Evolutionary conservation across 2,329 filamentous ascomycete genomes (phyloP).

Genomic region (Fusarium napiforme): DNA sequence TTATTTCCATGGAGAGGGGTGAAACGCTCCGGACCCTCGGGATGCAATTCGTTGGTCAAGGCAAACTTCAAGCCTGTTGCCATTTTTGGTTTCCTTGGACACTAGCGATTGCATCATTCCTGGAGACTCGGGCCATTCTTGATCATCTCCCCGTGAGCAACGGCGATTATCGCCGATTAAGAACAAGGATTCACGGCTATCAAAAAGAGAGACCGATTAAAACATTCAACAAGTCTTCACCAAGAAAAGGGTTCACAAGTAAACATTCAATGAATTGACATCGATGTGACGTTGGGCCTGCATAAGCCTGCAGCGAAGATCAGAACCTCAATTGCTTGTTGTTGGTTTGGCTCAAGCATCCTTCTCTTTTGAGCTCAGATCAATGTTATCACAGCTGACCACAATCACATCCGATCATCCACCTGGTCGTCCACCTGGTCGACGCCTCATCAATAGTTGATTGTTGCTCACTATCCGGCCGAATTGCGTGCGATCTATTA

Average conservation of each 20-base stretch:
- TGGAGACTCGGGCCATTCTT: background rate
- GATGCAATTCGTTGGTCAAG: background rate
- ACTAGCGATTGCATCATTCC: constrained; percentile 15
- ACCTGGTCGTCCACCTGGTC: background rate
- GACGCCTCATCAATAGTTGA: constrained; percentile 5
- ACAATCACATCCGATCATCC: background rate
- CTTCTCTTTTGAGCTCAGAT: background rate
- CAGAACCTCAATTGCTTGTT: background rate
- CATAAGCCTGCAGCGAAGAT: constrained; percentile 3
- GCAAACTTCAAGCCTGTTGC: background rate
- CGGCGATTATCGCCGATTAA: background rate
- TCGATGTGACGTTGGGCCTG: background rate
- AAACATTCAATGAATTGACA: background rate
- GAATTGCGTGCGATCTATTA: constrained; percentile 26
- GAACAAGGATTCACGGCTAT: background rate
- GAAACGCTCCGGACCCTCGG: constrained; percentile 16
- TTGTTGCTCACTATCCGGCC: background rate
- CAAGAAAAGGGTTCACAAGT: background rate
- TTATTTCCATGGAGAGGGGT: background rate
- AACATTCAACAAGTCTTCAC: background rate
- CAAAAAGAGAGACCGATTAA: background rate
- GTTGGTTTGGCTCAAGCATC: background rate
- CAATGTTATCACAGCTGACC: constrained; percentile 7
- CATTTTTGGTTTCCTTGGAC: background rate
- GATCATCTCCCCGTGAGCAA: constrained; percentile 15